Evolutionary conservation across 73 alveolate species (phyloP), one percentile per base, ranked within the genome.

Genomic region (Blepharisma stoltei): DNA sequence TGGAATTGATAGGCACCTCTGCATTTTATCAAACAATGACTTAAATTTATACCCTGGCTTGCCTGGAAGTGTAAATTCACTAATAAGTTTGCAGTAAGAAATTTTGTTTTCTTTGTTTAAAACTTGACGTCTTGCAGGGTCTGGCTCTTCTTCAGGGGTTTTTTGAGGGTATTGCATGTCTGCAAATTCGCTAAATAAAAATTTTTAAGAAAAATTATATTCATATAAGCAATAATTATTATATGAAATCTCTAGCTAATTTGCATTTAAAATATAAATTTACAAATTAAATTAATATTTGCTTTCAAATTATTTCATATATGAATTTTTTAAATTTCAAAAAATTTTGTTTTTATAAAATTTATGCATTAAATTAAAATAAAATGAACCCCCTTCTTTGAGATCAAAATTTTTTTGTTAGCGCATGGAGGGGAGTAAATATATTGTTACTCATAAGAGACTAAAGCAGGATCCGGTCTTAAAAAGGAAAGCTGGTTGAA

Each of bases 41-140:
- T 89, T 86, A 76, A 86, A 89, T 70, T 89, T 89, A 38, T 67
- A 54, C 21, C 92, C 92, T 55, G 95, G 93, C 80, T 83, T 73
- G 47, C 91, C 93, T 75, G 91, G 86, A 54, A 71, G 67, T 52
- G 89, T 78, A 78, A 83, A 89, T 54, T 69, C 80, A 23, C 80
- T 54, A 37, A 85, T 32, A 44, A 73, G 43, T 52, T 55, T 11
- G 20, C 25, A 7, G 47, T 9, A 11, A 9, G 20, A 20, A 67
- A 65, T 32, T 69, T 82, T 82, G 46, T 78, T 50, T 20, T 82
- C 90, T 38, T 47, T 60, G 71, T 78, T 82, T 6, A 68, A 81
- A 69, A 55, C 65, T 46, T 83, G 76, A 47, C 90, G 84, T 45
- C 77, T 77, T 18, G 9, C 69, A 25, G 60, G 52, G 54, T 71